phyloP scores from a whole-genome alignment of 2,329 filamentous ascomycete genomes.

The Penicillium brasilianum region DNA sequence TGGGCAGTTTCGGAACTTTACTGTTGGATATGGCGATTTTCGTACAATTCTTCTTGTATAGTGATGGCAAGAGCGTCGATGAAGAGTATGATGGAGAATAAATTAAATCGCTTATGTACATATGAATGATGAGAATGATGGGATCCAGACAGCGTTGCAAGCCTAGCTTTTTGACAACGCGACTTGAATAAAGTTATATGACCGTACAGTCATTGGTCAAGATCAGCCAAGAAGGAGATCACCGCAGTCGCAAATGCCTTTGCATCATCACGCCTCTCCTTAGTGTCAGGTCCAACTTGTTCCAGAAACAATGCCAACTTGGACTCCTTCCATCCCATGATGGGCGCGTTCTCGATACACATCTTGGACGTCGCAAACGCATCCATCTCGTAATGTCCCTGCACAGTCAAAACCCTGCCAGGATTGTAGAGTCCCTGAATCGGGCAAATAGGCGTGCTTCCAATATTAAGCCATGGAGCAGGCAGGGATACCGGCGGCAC shows the following conservation, averaged over 20 bases:
- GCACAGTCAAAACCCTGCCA: conserved; percentile 29
- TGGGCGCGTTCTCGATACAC: conserved; percentile 30
- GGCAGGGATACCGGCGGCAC: conserved; percentile 30
- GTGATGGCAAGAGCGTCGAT: conserved; percentile 39
- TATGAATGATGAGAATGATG: conserved; percentile 3
- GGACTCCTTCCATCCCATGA: conserved; percentile 32
- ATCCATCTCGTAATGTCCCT: conserved; percentile 36
- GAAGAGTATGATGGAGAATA: conserved; percentile 17
- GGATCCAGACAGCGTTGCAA: neutral
- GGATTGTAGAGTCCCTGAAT: conserved; percentile 34
- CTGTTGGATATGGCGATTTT: conserved; percentile 86
- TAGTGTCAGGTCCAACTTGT: conserved; percentile 29
- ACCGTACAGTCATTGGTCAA: conserved; percentile 23
- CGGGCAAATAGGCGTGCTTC: conserved; percentile 32
- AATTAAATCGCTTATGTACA: conserved; percentile 11
- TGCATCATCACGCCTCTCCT: conserved; percentile 28
- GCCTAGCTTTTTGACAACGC: neutral
- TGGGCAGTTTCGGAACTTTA: conserved; percentile 86
- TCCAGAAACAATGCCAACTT: conserved; percentile 32
- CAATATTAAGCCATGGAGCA: conserved; percentile 33
- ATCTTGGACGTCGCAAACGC: conserved; percentile 31
- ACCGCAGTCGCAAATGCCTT: conserved; percentile 34
- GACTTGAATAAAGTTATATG: conserved; percentile 4
- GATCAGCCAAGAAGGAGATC: conserved; percentile 29
- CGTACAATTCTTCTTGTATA: conserved; percentile 88